Evolutionary conservation across 2,329 filamentous ascomycete species (phyloP), one percentile per base, ranked within the genome.

Genomic region (Pseudogymnoascus sp.): DNA sequence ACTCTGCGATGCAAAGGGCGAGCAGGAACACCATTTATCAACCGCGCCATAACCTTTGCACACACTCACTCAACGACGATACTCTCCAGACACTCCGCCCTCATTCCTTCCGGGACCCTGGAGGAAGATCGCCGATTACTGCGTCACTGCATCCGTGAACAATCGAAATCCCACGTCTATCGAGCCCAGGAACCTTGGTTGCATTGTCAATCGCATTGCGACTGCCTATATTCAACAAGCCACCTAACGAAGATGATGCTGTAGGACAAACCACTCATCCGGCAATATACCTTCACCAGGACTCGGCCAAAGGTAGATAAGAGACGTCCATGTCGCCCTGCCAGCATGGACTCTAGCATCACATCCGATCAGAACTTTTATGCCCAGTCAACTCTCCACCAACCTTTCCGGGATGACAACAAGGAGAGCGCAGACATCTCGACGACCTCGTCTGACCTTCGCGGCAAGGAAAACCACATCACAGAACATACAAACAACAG

Each of bases 331-430:
- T 55, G 48, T 12, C n/a, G 48, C 29, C 48, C 9, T 64, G 61
- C 62, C 69, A 70, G 61, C 59, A 72, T 72, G 71, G 70, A 72
- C 59, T 65, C 63, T 63, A 67, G 63, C 62, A 70, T 70, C 65
- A 67, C 69, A 62, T 67, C 67, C 64, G 70, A 73, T 66, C 69
- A 71, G 66, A 71, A 72, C 62, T 71, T 70, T 63, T 70, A 70
- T 64, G 66, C 69, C 9, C 48, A 55, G 33, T 55, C 48, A 33
- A 55, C 18, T 15, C 48, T 55, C 5, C 48, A 55, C 48, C 29
- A 55, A 13, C 45, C 45, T 10, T 52, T 52, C 13, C 45, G 18
- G n/a, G 27, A 52, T 55, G 48, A 33, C n/a, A 33, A 33, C n/a
- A 55, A 55, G 4, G 29, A 55, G 29, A 35, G 9, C 27, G 5